Conservation (phyloP, 2,329 filamentous ascomycete genomes). For the Monosporascus sp. region DNA sequence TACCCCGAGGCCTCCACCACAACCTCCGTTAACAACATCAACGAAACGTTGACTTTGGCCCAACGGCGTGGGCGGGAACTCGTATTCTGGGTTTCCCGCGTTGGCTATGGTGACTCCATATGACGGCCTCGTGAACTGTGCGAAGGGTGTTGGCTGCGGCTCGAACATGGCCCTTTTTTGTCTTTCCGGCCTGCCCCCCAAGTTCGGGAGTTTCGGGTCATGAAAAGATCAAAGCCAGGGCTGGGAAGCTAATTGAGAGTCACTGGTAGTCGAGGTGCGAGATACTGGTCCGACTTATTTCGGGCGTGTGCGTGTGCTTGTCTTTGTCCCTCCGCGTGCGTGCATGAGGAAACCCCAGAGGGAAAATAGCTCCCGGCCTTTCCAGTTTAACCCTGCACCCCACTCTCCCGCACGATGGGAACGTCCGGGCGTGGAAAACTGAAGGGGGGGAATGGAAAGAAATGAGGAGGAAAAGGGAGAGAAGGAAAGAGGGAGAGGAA, state of each 20-base stretch:
- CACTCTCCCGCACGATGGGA: neutral
- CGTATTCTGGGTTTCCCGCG: conserved; percentile 21
- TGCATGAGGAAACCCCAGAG: neutral
- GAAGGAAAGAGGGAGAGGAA: conserved; percentile 5
- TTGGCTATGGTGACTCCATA: conserved; percentile 34
- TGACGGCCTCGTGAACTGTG: conserved; percentile 34
- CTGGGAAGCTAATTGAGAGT: neutral
- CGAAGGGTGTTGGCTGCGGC: conserved; percentile 45
- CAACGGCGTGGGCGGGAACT: conserved; percentile 22
- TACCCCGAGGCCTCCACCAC: conserved; percentile 11
- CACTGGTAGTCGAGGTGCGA: neutral
- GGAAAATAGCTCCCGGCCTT: neutral
- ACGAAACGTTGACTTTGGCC: conserved; percentile 12
- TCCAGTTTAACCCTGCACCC: conserved; percentile 8
- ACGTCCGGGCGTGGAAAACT: neutral
- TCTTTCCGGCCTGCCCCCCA: conserved; percentile 6
- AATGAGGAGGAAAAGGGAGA: conserved; percentile 4
- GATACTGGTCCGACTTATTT: neutral
- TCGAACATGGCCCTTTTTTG: conserved; percentile 44
- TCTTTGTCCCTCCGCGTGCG: neutral
- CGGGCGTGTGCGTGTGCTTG: neutral
- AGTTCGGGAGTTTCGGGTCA: conserved; percentile 15
- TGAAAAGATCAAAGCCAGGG: conserved; percentile 8
- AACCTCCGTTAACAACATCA: conserved; percentile 8
- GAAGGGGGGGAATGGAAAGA: conserved; percentile 1